Base-by-base conservation (phyloP, 2,329 filamentous ascomycete genomes). In the Trichoderma breve region DNA sequence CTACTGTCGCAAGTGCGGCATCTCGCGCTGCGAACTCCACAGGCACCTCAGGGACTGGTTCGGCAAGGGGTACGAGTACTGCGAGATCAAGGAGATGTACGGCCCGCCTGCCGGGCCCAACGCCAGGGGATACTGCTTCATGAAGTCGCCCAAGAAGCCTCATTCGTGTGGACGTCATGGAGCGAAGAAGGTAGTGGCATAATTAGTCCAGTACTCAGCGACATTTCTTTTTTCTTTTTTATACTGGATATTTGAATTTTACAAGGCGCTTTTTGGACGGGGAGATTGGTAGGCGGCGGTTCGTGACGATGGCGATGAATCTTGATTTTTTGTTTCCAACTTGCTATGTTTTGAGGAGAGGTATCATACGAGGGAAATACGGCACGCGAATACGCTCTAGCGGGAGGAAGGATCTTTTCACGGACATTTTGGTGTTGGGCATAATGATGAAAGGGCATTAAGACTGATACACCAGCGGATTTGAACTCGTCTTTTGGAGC, bases 21-120 rank as follows among this genome's bases (percentile, higher is more conserved):
- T 87, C 72, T 86, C 83, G 53, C 85, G 89, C 43, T 91, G 89
- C 79, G 88, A 90, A 82, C 83, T 91, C 72, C 88, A 90, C 80
- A 86, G 87, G 74, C 89, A 91, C 77, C 84, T 91, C 75, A 83
- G 84, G 76, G 84, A 83, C 53, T 91, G 88, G 87, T 87, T 90
- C 84, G 87, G 86, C 70, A 80, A 83, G 51, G 82, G 79, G 24
- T 80, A 84, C 73, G 89, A 91, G 79, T 91, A 91, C 80, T 91
- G 89, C 82, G 84, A 83, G 71, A 86, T 91, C 74, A 86, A 85
- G 77, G 83, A 87, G 76, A 86, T 86, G 77, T 91, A 86, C 75
- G 88, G 88, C 47, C 80, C 81, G 21, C 80, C 79, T 11, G 87
- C 88, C 1, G 79, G 78, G 4, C 81, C 82, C 36, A 83, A 82